phyloP scores from a whole-genome alignment of 306 rosid species.

The Rosa lucieae region DNA sequence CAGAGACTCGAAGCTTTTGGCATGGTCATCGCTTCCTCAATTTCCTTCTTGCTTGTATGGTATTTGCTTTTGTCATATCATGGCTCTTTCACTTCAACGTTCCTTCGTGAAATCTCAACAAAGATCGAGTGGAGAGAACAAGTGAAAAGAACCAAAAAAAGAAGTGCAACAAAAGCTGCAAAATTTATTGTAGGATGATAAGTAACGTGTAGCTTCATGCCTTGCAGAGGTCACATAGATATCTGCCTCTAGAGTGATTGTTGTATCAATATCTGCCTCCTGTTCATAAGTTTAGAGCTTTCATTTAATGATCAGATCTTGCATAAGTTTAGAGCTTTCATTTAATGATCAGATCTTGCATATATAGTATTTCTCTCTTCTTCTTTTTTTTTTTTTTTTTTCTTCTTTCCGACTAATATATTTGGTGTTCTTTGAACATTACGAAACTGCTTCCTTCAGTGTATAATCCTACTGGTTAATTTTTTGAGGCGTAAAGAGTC shows the following conservation, averaged over 20 bases:
- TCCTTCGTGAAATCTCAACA: slow-evolving; percentile 37
- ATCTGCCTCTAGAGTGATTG: slow-evolving; percentile 22
- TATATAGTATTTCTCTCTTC: slow-evolving; percentile 1
- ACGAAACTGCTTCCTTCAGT: background rate
- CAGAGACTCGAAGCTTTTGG: slow-evolving; percentile 83
- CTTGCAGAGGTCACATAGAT: slow-evolving; percentile 17
- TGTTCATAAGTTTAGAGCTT: slow-evolving; percentile 30
- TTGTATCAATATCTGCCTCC: slow-evolving; percentile 31
- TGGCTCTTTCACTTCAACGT: slow-evolving; percentile 93
- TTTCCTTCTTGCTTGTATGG: slow-evolving; percentile 91
- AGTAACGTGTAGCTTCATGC: slow-evolving; percentile 26
- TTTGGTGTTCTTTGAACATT: slow-evolving; percentile 1
- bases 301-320: slow-evolving; percentile 13
- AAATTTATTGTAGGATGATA: background rate
- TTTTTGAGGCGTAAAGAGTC: too few relatives aligned
- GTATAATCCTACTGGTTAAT: background rate
- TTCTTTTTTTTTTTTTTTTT: too few relatives aligned
- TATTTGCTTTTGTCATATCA: slow-evolving; percentile 89
- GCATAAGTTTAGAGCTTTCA: slow-evolving; percentile 28
- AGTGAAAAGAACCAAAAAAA: slow-evolving; percentile 11
- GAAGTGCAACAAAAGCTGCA: slow-evolving; percentile 10
- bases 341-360: slow-evolving; percentile 14
- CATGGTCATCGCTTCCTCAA: slow-evolving; percentile 91
- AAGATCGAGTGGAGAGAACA: slow-evolving; percentile 7
- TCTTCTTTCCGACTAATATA: background rate